A percentile compares a stretch with the other conserved stretches of the same genome.
Evolutionary conservation across 257 asterid species (phyloP).

Genomic region (Galeopsis tetrahit): DNA sequence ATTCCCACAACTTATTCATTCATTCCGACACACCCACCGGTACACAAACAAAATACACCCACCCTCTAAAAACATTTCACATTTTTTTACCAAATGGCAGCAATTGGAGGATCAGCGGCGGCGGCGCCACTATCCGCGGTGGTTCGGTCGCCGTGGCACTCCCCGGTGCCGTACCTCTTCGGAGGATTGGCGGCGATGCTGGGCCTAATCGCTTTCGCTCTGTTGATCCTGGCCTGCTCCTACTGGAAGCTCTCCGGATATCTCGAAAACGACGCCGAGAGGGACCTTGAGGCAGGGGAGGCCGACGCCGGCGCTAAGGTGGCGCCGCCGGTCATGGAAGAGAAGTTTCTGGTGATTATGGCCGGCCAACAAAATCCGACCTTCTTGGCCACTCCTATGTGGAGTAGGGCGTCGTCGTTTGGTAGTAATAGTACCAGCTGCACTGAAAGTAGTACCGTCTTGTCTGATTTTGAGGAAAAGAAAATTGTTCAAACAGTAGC

Average conservation of each 20-base stretch:
- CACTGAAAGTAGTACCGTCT: slow-evolving; percentile 35
- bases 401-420: slow-evolving; percentile 70
- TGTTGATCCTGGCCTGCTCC: slow-evolving; percentile 81
- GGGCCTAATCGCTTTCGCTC: slow-evolving; percentile 87
- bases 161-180: slow-evolving; percentile 90
- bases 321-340: slow-evolving; percentile 55
- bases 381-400: slow-evolving; percentile 78
- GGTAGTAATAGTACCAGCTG: slow-evolving; percentile 48
- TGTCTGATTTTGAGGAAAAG: slow-evolving; percentile 36
- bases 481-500: slow-evolving; percentile 27
- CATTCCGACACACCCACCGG: no score
- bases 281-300: slow-evolving; percentile 58
- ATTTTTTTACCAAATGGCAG: slow-evolving; percentile 18
- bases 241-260: slow-evolving; percentile 74
- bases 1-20: no score
- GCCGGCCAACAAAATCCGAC: slow-evolving; percentile 90
- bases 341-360: slow-evolving; percentile 85
- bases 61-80: no score
- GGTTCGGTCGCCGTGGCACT: slow-evolving; percentile 81
- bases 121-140: slow-evolving; percentile 34
- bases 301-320: slow-evolving; percentile 36
- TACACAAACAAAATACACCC: no score
- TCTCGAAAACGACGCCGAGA: slow-evolving; percentile 48
- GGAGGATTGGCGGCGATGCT: slow-evolving; percentile 94
- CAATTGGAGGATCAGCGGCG: slow-evolving; percentile 41